Evolutionary conservation across 2,329 filamentous ascomycete species (phyloP).

Genomic region (Pseudonectria buxi): DNA sequence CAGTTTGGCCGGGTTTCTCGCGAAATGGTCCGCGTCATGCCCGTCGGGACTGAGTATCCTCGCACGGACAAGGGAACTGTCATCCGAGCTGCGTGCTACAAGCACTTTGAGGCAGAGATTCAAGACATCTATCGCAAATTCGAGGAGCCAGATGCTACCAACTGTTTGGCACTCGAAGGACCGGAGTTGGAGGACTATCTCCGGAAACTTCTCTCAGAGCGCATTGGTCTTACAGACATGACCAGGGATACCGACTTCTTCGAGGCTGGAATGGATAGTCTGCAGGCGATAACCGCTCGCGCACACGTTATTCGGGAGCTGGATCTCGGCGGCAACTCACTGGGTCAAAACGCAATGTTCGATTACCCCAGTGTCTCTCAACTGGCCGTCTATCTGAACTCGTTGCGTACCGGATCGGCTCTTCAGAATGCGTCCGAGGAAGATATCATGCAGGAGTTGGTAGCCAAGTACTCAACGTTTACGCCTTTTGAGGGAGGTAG

Average conservation of each 20-base stretch:
- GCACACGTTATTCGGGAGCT: slow-evolving; percentile 44
- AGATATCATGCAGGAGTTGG: slow-evolving; percentile 25
- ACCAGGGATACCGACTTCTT: slow-evolving; percentile 49
- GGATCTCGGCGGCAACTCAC: slow-evolving; percentile 37
- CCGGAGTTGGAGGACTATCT: slow-evolving; percentile 29
- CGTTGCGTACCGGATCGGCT: slow-evolving; percentile 12
- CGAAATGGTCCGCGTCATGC: slow-evolving; percentile 46
- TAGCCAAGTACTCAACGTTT: slow-evolving; percentile 33
- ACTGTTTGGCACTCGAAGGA: neutral
- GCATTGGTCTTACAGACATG: slow-evolving; percentile 6
- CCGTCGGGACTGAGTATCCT: slow-evolving; percentile 36
- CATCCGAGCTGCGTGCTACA: slow-evolving; percentile 45
- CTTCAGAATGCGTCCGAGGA: slow-evolving; percentile 19
- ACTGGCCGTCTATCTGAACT: slow-evolving; percentile 15
- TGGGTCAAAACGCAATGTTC: slow-evolving; percentile 53
- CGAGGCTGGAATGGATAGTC: slow-evolving; percentile 48
- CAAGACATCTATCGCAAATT: slow-evolving; percentile 29
- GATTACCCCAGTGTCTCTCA: slow-evolving; percentile 35
- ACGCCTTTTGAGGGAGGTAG: slow-evolving; percentile 14
- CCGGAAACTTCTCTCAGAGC: slow-evolving; percentile 18
- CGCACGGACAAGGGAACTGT: slow-evolving; percentile 48
- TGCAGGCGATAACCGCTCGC: slow-evolving; percentile 52
- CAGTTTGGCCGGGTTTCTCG: slow-evolving; percentile 46
- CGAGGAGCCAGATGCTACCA: slow-evolving; percentile 6
- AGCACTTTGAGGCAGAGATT: slow-evolving; percentile 37